A percentile compares a stretch with the other conserved stretches of the same genome.
These are phyloP conservation scores for Rhexocercosporidium sp. DNA, from an alignment of 2,329 filamentous ascomycete species.

Conservation along the genomic window DNA sequence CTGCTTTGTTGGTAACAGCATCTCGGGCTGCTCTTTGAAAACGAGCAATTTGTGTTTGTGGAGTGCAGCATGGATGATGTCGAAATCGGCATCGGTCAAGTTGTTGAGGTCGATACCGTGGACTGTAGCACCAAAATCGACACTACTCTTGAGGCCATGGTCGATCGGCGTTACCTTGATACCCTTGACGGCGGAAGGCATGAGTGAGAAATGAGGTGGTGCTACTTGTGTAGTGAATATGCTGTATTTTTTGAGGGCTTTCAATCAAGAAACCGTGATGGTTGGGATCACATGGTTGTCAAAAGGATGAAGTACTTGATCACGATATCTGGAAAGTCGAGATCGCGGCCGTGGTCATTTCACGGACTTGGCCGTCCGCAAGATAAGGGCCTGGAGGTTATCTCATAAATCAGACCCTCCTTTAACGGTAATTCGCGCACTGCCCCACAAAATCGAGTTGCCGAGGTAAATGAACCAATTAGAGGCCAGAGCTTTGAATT, in stretches of 20 bases:
- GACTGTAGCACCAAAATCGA: slow-evolving; percentile 44
- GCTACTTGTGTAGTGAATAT: slow-evolving; percentile 16
- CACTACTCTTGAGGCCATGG: slow-evolving; percentile 39
- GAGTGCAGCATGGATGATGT: slow-evolving; percentile 43
- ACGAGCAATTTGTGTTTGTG: slow-evolving; percentile 45
- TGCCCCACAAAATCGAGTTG: too few species aligned
- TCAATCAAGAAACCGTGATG: background rate
- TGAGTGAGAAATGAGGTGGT: background rate
- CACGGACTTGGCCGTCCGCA: background rate
- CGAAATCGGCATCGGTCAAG: slow-evolving; percentile 43
- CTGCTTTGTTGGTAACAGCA: slow-evolving; percentile 45
- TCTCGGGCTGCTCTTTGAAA: slow-evolving; percentile 46
- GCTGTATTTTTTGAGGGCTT: background rate
- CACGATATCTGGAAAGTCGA: background rate
- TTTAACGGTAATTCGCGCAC: too few species aligned
- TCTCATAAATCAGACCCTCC: too few species aligned
- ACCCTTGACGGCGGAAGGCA: slow-evolving; percentile 39
- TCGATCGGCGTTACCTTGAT: slow-evolving; percentile 39
- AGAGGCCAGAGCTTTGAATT: too few species aligned
- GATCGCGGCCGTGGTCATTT: background rate
- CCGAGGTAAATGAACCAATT: too few species aligned
- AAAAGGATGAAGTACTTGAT: background rate
- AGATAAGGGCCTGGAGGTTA: too few species aligned
- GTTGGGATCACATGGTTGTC: background rate
- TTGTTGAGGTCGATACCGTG: slow-evolving; percentile 46